These are phyloP conservation scores for Cryptosporidium ubiquitum DNA, from an alignment of 169 alveolate species.

Conservation along the genomic window DNA sequence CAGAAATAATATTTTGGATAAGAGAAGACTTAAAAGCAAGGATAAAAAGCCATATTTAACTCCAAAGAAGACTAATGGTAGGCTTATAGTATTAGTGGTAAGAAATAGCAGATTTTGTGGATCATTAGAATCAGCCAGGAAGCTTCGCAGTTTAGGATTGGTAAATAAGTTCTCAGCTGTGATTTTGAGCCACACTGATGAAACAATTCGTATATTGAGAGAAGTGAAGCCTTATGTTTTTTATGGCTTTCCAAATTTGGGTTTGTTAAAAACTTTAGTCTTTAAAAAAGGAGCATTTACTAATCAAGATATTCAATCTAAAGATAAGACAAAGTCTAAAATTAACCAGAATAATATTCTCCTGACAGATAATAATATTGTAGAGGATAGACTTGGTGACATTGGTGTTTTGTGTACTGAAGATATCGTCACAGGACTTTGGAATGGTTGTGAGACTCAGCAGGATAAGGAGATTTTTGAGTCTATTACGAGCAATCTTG, in stretches of 20 bases:
- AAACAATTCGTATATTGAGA: slow-evolving; percentile 26
- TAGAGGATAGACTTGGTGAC: slow-evolving; percentile 81
- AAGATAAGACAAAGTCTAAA: not conserved
- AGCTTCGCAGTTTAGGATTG: slow-evolving; percentile 22
- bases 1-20: slow-evolving; percentile 43
- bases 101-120: slow-evolving; percentile 65
- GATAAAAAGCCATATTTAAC: slow-evolving; percentile 63
- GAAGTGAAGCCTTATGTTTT: slow-evolving; percentile 57
- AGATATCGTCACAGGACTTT: slow-evolving; percentile 76
- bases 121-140: slow-evolving; percentile 31
- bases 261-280: slow-evolving; percentile 20
- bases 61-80: slow-evolving; percentile 57
- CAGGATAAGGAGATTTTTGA: slow-evolving; percentile 21
- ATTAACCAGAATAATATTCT: slow-evolving; percentile 19
- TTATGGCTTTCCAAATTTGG: slow-evolving; percentile 61
- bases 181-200: slow-evolving; percentile 34
- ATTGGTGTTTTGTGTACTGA: slow-evolving; percentile 81
- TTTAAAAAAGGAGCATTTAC: slow-evolving; percentile 55
- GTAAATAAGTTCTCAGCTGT: slow-evolving; percentile 40
- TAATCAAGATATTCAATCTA: not conserved
- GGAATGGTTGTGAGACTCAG: slow-evolving; percentile 67
- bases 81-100: slow-evolving; percentile 50
- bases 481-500: slow-evolving; percentile 20
- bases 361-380: slow-evolving; percentile 80
- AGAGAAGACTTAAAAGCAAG: slow-evolving; percentile 47